Evolutionary conservation across 345 rosid species (phyloP), one percentile per base, ranked within the genome.

Genomic region (Linum usitatissimum): DNA sequence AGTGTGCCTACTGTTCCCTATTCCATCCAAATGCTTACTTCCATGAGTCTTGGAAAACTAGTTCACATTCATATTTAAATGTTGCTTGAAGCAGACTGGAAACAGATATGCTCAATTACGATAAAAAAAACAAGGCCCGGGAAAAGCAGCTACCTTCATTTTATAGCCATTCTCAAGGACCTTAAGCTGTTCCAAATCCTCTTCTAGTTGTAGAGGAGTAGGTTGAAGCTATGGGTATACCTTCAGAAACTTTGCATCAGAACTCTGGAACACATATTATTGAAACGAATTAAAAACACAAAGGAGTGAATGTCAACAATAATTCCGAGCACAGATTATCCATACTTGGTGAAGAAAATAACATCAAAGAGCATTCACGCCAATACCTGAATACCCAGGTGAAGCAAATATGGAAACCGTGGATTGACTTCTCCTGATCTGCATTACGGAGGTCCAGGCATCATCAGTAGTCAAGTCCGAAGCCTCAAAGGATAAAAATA

Each of bases 141-240:
- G 10, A 38, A 66, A 28, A 9, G 36, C 28, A 51, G 28, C 18
- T 77, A 90, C 96, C 99, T 93, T 93, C 96, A 93, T 93, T 74
- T 82, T 93, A 71, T 86, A 90, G 36, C 97, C 97, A 75, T 93
- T 87, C 73, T 93, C 97, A 51, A 90, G 97, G 64, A 87, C 96
- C 82, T 93, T 93, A 61, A 93, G 90, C 84, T 93, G 99, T 57
- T 93, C 97, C 23, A 93, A 81, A 79, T 93, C 99, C 76, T 93
- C 97, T 72, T 93, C 99, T 57, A 80, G 80, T 77, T 93, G 97
- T 71, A 93, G 71, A 2, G 88, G 96, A 38, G 99, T 90, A 59
- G 95, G 85, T 61, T 67, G 84, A 70, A 93, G 95, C 69, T 84
- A 83, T 18, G 96, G 77, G 74, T 90, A 93, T 69, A 86, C 73